Base-by-base conservation (phyloP, 163 green algal genomes). In the Prototheca wickerhamii region DNA sequence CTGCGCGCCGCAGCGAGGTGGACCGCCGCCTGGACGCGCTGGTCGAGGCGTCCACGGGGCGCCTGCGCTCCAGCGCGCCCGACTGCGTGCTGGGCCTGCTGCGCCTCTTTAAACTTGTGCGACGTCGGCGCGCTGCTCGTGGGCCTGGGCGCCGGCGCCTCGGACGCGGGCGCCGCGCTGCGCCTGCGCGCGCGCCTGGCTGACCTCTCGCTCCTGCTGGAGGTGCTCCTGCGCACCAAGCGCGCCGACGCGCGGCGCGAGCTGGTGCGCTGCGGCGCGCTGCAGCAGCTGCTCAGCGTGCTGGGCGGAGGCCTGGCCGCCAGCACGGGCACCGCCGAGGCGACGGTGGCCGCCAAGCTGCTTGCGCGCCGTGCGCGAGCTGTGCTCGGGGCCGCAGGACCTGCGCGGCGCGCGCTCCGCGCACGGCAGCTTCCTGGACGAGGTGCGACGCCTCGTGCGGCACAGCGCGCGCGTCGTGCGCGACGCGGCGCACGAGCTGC, bases 21-120 rank as follows among this genome's bases (percentile, higher is more conserved):
- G 83, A 93, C 68, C 69, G 86, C 5, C 65, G 82, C 5, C 70
- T 95, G 60, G 86, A 91, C 3, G 63, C 63, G 44, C 71, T 95
- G 34, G 69, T 91, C 8, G 26, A 25, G 62, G 51, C 57, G 21
- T 7, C 54, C 18, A 59, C 72, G n/a, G 81, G 82, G 4, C 71
- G 77, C 42, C 65, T 95, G 30, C 75, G 77, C 42, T 72, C 88
- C 12, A 54, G 70, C 34, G 70, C 51, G 55, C 74, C 81, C 55
- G 83, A 80, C 31, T 65, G 37, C 25, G 58, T 86, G 34, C 49
- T 85, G 20, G 52, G 55, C 12, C 44, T 84, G 58, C 72, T 96
- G 56, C 85, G 88, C 43, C 78, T 96, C 61, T 95, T 96, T 79
- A 96, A 96, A n/a, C 76, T 71, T 96, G n/a, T 95, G 88, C 64